Evolutionary conservation across 2,329 filamentous ascomycete genomes (phyloP).

Genomic region (Fusarium sp.): DNA sequence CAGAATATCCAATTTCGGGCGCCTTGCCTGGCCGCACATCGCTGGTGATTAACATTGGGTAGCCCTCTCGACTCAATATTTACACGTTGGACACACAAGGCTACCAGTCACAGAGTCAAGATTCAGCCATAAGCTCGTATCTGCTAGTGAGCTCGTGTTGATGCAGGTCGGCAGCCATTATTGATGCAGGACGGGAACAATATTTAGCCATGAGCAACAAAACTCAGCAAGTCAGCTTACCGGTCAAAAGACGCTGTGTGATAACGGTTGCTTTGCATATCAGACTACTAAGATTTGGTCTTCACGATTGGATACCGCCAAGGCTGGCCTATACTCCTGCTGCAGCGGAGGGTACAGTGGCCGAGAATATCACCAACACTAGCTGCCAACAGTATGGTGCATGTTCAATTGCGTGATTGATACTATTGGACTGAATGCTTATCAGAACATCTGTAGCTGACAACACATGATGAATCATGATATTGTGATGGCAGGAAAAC

Average conservation of each 20-base stretch:
- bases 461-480: neutral
- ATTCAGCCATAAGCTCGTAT: conserved; percentile 41
- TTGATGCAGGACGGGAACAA: conserved; percentile 36
- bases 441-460: neutral
- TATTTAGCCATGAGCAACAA: neutral
- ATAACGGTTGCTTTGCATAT: conserved; percentile 4
- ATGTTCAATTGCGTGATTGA: conserved; percentile 16
- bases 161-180: conserved; percentile 30
- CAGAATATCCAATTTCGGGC: neutral
- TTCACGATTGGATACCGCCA: neutral
- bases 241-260: neutral
- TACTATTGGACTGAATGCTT: neutral
- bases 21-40: neutral
- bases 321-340: too few relatives aligned
- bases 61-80: conserved; percentile 1
- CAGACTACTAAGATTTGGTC: neutral
- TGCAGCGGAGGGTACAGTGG: neutral
- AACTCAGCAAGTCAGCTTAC: conserved; percentile 19
- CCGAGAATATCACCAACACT: neutral
- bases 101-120: conserved; percentile 7
- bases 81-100: conserved; percentile 6
- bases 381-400: neutral
- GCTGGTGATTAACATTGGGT: neutral
- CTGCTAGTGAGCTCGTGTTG: conserved; percentile 4
- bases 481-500: neutral